Evolutionary conservation across 179 eudicot genomes (phyloP).

Genomic region (Spergularia azorica): DNA sequence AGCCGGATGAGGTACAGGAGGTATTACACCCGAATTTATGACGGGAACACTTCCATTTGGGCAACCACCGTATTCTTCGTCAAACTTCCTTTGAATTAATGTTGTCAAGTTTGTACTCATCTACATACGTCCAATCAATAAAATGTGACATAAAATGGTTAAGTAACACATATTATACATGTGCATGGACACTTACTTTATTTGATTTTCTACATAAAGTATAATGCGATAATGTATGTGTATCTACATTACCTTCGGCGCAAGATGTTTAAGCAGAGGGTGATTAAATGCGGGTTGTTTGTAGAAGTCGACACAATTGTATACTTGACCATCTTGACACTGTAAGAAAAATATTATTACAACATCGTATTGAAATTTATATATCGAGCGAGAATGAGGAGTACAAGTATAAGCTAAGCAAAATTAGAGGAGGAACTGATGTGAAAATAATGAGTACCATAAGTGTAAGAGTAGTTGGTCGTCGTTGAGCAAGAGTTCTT

Average conservation of each 20-base stretch:
- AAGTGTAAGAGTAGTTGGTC: too few species aligned
- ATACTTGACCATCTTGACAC: conserved; percentile 8
- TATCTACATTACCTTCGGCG: neutral
- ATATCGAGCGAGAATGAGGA: too few species aligned
- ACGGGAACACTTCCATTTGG: conserved; percentile 18
- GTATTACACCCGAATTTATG: neutral
- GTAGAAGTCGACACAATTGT: conserved; percentile 25
- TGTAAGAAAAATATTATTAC: neutral
- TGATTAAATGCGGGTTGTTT: conserved; percentile 16
- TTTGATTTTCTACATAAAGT: too few species aligned
- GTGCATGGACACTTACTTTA: too few species aligned
- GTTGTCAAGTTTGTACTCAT: neutral
- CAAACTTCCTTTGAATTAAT: neutral
- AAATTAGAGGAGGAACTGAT: too few species aligned
- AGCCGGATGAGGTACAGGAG: neutral
- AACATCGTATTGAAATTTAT: too few species aligned
- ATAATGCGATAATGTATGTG: too few species aligned
- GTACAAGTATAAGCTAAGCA: too few species aligned
- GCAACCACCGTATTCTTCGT: neutral
- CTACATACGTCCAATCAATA: neutral
- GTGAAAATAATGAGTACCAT: too few species aligned
- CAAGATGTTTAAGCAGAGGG: neutral
- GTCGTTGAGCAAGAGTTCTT: too few species aligned
- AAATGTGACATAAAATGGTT: neutral
- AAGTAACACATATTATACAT: neutral